Base-by-base conservation (phyloP, 371 early-diverging fungal genomes). In the Rhizopus arrhizus region DNA sequence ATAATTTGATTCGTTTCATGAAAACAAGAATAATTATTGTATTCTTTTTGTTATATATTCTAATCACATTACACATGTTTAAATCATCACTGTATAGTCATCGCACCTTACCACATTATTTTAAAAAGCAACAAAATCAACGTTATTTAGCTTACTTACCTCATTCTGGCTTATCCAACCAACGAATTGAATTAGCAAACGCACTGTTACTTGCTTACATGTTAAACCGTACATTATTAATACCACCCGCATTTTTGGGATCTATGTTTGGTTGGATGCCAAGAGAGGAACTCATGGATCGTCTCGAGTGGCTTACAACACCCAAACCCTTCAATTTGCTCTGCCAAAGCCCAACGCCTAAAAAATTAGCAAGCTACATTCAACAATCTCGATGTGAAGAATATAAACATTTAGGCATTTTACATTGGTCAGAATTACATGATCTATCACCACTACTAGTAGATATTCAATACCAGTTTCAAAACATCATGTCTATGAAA, bases 131-230 rank as follows among this genome's bases (percentile, higher is more conserved):
- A 22, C 22, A 22, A 0, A 22, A 22, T 2, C 22, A 70, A 29
- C 31, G 22, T 33, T 84, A 71, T 50, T 66, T 86, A 13, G 76
- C 87, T n/a, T 86, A 85, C 46, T 45, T 84, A 9, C 84, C 85
- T 6, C 85, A 86, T 64, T 77, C 80, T 4, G 81, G 83, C 0
- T 67, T 86, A 53, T 80, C 83, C 40, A 84, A 85, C 48, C 87
- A 86, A 58, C 78, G 83, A 8, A 83, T 82, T 34, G 77, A 77
- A 50, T 69, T 86, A 29, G 81, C 80, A 33, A 86, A 85, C 45
- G 82, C 84, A 0, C 55, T 86, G 5, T 43, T 79, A 28, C 56
- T 86, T n/a, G 81, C 87, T 0, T 73, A 66, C 9, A 61, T 78
- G 32, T 58, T 83, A 32, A 80, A 84, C 32, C 77, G 87, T 6